These are phyloP conservation scores for Geranium rotundifolium DNA, from an alignment of 345 rosid species.

Conservation along the genomic window DNA sequence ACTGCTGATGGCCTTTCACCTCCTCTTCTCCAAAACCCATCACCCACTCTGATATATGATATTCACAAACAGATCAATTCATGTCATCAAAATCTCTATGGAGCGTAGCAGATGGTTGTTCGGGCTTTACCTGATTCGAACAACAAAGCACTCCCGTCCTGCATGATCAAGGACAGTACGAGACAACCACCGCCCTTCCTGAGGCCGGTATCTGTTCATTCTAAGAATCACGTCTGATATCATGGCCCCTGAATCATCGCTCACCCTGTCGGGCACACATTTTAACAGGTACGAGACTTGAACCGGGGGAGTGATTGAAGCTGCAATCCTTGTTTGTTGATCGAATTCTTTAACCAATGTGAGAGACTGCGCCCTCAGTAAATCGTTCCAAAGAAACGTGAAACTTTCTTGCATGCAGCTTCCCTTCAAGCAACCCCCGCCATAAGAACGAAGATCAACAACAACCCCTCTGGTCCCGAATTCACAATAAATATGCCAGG, in stretches of 20 bases:
- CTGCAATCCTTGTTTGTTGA: constrained; percentile 29
- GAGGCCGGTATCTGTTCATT: constrained; percentile 54
- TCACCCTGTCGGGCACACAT: constrained; percentile 84
- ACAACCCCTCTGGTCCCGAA: constrained; percentile 61
- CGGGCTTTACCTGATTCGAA: constrained; percentile 49
- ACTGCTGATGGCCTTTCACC: constrained; percentile 62
- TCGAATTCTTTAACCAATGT: constrained; percentile 38
- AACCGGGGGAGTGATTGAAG: constrained; percentile 75
- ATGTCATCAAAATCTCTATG: neutral
- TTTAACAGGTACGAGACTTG: constrained; percentile 79
- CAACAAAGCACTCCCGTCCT: constrained; percentile 75
- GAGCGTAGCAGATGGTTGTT: neutral
- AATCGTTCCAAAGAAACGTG: constrained; percentile 64
- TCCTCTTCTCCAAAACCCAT: constrained; percentile 76
- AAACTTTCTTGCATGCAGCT: constrained; percentile 26
- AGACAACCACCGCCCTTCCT: constrained; percentile 92
- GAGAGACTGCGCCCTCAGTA: constrained; percentile 55
- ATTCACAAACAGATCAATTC: neutral
- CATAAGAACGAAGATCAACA: constrained; percentile 36
- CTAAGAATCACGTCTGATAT: constrained; percentile 67
- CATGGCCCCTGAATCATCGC: constrained; percentile 92
- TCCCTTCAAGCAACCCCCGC: constrained; percentile 32
- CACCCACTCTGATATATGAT: constrained; percentile 43
- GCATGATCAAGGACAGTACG: constrained; percentile 87
- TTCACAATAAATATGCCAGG: constrained; percentile 66